Base-by-base conservation (phyloP, 768 basidiomycete genomes). In the Boletus barrowsii region DNA sequence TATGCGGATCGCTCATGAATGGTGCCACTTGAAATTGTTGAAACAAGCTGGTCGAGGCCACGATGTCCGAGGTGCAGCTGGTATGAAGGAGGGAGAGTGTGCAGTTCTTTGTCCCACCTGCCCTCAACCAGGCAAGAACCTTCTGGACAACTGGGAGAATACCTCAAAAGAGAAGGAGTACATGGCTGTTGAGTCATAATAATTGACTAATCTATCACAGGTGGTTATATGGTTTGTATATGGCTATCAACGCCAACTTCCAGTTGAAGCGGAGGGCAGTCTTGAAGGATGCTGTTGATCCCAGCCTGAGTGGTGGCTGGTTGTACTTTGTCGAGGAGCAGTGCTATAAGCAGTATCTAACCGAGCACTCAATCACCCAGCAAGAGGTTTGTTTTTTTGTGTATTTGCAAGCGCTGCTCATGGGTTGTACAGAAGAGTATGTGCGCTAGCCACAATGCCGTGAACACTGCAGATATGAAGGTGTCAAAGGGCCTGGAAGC, bases 351-450 rank as follows among this genome's bases (percentile, higher is more conserved):
- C 1, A 0, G 4, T 41, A 30, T 10, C 24, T 24, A 24, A 5
- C 24, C 6, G 24, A 24, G 24, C 24, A 24, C 24, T 24, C 24
- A 24, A 24, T 5, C 24, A 24, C 24, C 24, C 5, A 5, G 24
- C 24, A 24, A 24, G 24, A 24, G 24, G 24, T 24, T 24, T 5
- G 24, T 24, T 24, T 5, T 24, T 24, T 24, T n/a, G 24, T 24
- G 4, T 24, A 4, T 5, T 24, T 5, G 4, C 24, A 24, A 24
- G 24, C 24, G 6, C 24, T 24, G 24, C 24, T 24, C 24, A 24
- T 24, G 24, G 24, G 24, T 24, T 24, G 5, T 24, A 24, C 40
- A 64, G 61, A 54, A 50, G 44, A 65, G 65, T n/a, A 54, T 32
- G 0, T 63, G 65, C 24, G 45, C 58, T 0, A 55, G 54, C 4